These are phyloP conservation scores for Ganoderma resinaceum DNA, from an alignment of 1,284 basidiomycete genomes.

Conservation along the genomic window DNA sequence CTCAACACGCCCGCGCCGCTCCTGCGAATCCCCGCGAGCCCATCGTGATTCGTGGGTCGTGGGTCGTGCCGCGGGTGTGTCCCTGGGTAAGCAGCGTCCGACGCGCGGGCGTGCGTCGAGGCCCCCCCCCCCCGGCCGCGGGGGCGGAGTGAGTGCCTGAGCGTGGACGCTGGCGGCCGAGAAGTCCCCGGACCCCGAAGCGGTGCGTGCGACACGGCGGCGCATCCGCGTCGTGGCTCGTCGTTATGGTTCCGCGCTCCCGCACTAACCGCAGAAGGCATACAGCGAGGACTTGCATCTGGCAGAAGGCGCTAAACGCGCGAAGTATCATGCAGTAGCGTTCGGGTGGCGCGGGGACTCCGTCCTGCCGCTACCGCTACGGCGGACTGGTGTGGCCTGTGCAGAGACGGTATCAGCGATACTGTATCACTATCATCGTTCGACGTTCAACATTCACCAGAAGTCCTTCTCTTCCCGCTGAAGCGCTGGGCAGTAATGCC, in stretches of 20 bases:
- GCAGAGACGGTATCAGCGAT: neutral
- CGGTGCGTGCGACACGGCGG: neutral
- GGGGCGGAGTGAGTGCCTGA: neutral
- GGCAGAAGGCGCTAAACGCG: too few species aligned
- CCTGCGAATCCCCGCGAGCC: neutral
- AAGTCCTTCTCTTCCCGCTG: neutral
- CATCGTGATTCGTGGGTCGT: neutral
- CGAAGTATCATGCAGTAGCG: too few species aligned
- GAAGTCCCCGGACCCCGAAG: neutral
- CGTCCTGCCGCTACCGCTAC: too few species aligned
- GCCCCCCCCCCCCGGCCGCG: neutral
- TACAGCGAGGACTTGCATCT: too few species aligned
- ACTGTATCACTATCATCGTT: too few species aligned
- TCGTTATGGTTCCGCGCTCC: neutral
- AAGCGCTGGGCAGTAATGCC: neutral
- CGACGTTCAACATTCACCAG: neutral
- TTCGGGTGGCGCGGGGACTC: too few species aligned
- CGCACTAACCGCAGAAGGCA: neutral
- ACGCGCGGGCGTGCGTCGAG: too few species aligned
- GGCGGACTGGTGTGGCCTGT: too few species aligned
- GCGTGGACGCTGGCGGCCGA: neutral
- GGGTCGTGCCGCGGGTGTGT: too few species aligned
- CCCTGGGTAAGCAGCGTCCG: too few species aligned
- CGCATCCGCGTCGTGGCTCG: neutral
- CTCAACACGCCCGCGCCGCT: neutral